Base-by-base conservation (phyloP, 495 filamentous ascomycete genomes). In the Echria macrotheca region DNA sequence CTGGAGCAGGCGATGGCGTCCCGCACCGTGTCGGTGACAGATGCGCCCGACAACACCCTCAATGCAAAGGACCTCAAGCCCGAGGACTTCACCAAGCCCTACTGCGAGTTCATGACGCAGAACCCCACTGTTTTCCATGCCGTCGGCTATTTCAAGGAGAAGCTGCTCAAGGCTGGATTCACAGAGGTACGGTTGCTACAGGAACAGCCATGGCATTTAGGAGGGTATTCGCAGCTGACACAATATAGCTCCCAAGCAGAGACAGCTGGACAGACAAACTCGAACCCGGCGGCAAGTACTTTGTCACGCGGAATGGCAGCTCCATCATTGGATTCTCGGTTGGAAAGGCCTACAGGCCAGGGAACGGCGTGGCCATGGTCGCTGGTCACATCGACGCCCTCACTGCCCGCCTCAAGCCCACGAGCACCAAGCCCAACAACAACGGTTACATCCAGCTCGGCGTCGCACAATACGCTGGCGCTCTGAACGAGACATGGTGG, bases 41-140 rank as follows among this genome's bases (percentile, higher is more conserved):
- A 49, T 14, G 24, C 22, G 18, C 21, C 28, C 15, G 40, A 49
- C 26, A 60, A 57, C 29, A 47, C 21, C 28, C 60, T 64, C 40
- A 46, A 54, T 7, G 56, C 71, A n/a, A 65, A 64, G 53, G 61
- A 60, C n/a, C 42, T 66, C 23, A 66, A 60, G 23, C 75, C 77
- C 14, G 78, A 81, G 54, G 78, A 75, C 36, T 95, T 90, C 65
- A 81, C 87, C 3, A 75, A 89, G 63, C 87, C 91, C 0, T 98
- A 94, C 71, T 79, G 83, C 60, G 80, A 87, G 21, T 98, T 96
- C 62, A 82, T 96, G 72, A 86, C 83, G 51, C 70, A 83, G 22
- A 95, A 95, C 63, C 91, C 93, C 0, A 98, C 93, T 6, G 82
- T 95, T 35, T 98, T 91, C 63, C 93, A 98, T 58, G 81, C 87